phyloP scores from a whole-genome alignment of 2,329 filamentous ascomycete species.

The Monilinia laxa region DNA sequence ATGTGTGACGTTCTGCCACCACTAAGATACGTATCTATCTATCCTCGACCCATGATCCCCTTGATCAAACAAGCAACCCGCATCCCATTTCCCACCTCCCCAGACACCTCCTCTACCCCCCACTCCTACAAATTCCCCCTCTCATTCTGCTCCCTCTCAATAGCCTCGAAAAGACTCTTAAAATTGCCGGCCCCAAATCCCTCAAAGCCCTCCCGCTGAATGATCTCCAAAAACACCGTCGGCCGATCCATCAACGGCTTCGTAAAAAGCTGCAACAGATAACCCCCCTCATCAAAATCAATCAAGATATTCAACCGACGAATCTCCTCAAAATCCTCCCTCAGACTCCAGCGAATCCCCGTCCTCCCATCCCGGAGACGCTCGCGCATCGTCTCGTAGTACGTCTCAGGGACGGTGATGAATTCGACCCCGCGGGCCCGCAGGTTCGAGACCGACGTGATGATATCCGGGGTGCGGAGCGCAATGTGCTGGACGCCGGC shows the following conservation, averaged over 20 bases:
- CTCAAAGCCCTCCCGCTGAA: slow-evolving; percentile 85
- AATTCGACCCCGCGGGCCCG: slow-evolving; percentile 89
- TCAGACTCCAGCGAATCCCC: slow-evolving; percentile 57
- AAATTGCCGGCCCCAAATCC: slow-evolving; percentile 96
- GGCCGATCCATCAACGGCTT: slow-evolving; percentile 92
- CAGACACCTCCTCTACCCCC: not conserved
- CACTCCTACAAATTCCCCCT: slow-evolving; percentile 70
- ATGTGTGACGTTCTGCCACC: too few relatives aligned
- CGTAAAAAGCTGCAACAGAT: slow-evolving; percentile 74
- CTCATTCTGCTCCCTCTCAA: slow-evolving; percentile 86
- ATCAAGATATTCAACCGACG: slow-evolving; percentile 82
- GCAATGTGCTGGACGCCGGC: slow-evolving; percentile 93
- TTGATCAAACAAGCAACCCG: not conserved
- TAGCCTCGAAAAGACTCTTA: slow-evolving; percentile 91
- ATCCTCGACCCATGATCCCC: slow-evolving; percentile 38
- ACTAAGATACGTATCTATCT: too few relatives aligned
- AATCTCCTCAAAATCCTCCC: slow-evolving; percentile 77
- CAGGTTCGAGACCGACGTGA: slow-evolving; percentile 72
- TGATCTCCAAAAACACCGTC: slow-evolving; percentile 95
- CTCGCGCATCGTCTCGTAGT: slow-evolving; percentile 75
- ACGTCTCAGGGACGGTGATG: slow-evolving; percentile 82
- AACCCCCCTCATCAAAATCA: slow-evolving; percentile 91
- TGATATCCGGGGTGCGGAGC: slow-evolving; percentile 77
- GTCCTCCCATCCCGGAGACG: slow-evolving; percentile 60
- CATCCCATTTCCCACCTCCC: too few relatives aligned